Base-by-base conservation (phyloP, 352 stramenopile genomes). In the Phytophthora kernoviae region DNA sequence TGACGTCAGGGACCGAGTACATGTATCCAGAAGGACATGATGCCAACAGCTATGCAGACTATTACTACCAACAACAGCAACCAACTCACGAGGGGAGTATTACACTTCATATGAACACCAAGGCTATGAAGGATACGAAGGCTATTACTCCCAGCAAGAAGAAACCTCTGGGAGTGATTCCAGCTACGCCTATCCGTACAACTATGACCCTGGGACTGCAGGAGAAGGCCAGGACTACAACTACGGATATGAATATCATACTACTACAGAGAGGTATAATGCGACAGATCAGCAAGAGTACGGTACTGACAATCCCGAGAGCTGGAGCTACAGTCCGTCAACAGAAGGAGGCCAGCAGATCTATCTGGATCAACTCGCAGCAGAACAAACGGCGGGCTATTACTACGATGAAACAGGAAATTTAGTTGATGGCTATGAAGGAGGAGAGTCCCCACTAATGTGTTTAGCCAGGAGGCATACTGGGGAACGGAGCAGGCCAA, bases 391-490 rank as follows among this genome's bases (percentile, higher is more conserved):
- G 1, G 34, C 21, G n/a, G 60, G 54, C 1, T 70, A 74, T 33
- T 68, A 74, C 30, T 70, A 68, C 49, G 59, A 74, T 45, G 54
- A 67, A 22, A 22, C 54, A 34, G 62, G 57, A 4, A 63, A 71
- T n/a, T 47, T 63, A 11, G 50, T 62, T 11, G 39, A 51, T 11
- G 46, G 45, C 4, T 58, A 75, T 48, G 61, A 42, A 18, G 58
- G 48, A 27, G 40, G 46, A 21, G 56, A 58, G 27, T 68, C 1
- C 46, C 54, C 2, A 62, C 47, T 4, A 62, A 53, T 34, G 63
- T 67, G 1, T 86, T 88, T 46, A 70, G 62, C 17, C 69, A 87
- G 24, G 71, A 83, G 42, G 40, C 64, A 2, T 88, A 88, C 24
- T 85, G 77, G 73, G 57, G 82, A 22, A 68, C 80, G 11, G 60